Base-by-base conservation (phyloP, 2,329 filamentous ascomycete species). In the Nemania sp. region DNA sequence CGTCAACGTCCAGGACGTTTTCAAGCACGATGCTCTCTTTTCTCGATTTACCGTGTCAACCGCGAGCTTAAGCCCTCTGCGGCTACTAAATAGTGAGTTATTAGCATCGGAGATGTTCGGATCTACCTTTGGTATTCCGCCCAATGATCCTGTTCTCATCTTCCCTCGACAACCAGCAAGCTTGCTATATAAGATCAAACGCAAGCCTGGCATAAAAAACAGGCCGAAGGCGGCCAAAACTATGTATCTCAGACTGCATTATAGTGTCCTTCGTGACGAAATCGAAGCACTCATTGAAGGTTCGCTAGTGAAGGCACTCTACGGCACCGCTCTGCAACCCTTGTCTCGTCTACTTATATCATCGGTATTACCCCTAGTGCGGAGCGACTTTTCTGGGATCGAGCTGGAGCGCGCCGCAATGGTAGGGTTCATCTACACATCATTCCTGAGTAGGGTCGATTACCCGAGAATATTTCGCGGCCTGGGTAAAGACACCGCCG, bases 1-100 rank as follows among this genome's bases (percentile, higher is more conserved):
- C 2, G 96, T 99, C 70, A 98, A 98, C 72, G 96, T 99, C 5
- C 94, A 98, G 75, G 96, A 99, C 74, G 89, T 97, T 29, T 98
- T 98, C 83, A 97, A 97, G 77, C 89, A 93, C 70, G 83, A 89
- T 7, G 86, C 89, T 0, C 85, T 98, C 0, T 96, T 96, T 76
- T 98, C 94, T 0, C 91, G 91, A 10, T 99, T 99, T 78, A 97
- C 93, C 15, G 91, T 99, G 60, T 94, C 93, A 13, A 94, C 94
- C 0, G 91, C 93, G 0, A 93, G 86, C 64, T 79, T 87, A 26
- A 90, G 91, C 32, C 96, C 96, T 0, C 79, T 98, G 10, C 87
- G 92, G 3, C 82, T 99, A 6, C 85, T 92, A 53, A 87, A 87
- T 62, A 93, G 92, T 71, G 85, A 89, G 60, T 86, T 99, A 0